Evolutionary conservation across 805 yeast genomes (phyloP), one percentile per base, ranked within the genome.

Genomic region (Maudiozyma turicensis): DNA sequence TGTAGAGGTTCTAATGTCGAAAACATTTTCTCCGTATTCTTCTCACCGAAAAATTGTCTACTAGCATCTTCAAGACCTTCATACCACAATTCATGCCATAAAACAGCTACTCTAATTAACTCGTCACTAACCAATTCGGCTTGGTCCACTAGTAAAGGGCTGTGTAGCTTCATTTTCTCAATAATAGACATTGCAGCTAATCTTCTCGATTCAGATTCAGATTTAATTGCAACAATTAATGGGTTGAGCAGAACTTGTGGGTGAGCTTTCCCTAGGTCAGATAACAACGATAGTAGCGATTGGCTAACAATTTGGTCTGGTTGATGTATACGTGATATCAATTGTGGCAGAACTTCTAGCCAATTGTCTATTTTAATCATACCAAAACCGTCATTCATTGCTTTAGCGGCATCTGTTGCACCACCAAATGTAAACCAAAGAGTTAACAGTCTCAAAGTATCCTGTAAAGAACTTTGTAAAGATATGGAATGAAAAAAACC

Each of bases 11-110:
- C 95, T 46, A 91, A 68, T 1, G 88, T 89, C 20, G 86, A 81
- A 66, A 85, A 86, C 96, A 91, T 91, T 64, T 86, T 87, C 48
- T 88, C 95, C n/a, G 90, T 84, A 61, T 90, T 87, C 58, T 87
- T 91, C 52, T 91, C 97, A 35, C 91, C 95, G 65, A 88, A 89
- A 69, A 84, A 91, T 45, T 85, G 74, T 49, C 96, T 73, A 1
- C 95, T 87, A 0, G 97, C 97, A 71, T 90, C 96, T 63, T 90
- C 98, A 31, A 90, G 71, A 4, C 95, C 96, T 66, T 89, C 96
- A 57, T 88, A 88, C 98, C 98, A 90, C 61, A 85, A 82, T 60
- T 90, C 98, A 58, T 87, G 95, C 96, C 97, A 89, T 50, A 91
- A 69, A 5, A 90, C 96, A 1, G 97, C 96, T 20, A 89, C 95